Base-by-base conservation (phyloP, 1,284 basidiomycete genomes). In the Microbotryum intermedium region DNA sequence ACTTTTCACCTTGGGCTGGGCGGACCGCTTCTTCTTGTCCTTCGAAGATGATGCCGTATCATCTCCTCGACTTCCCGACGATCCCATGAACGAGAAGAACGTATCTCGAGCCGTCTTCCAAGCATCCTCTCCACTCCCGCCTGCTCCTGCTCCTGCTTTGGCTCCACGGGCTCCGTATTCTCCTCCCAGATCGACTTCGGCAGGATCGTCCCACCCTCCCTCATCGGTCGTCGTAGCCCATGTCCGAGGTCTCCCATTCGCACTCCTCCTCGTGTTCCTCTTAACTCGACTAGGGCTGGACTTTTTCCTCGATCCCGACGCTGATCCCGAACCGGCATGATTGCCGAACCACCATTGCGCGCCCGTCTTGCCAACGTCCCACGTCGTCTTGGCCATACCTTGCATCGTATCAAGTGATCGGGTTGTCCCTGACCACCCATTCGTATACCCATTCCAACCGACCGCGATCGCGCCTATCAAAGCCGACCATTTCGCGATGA, bases 401-500 rank as follows among this genome's bases (percentile, higher is more conserved):
- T 59, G 54, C 28, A n/a, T 53, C 9, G 53, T 16, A 1, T 58
- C 60, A 4, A 60, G 60, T 1, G 9, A 7, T 3, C 53, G 55
- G 11, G 59, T 59, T 39, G 53, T 51, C 11, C 58, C 60, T 18
- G 57, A 39, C 7, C 64, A 60, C 1, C 52, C 49, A 10, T 44
- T 44, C 25, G 57, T 53, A 30, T 60, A 59, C 10, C 53, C 64
- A 11, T 52, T 44, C 21, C 34, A 65, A 16, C 51, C 51, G 1
- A 60, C 53, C 20, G 34, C 77, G 8, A 85, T 65, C 3, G 77
- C 73, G 13, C 77, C 79, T 13, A 86, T 65, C 57, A 89, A 75
- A 4, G 77, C 74, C 25, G 83, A 84, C 86, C 86, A 88, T 73
- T 89, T 89, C 67, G 84, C 71, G 70, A 87, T 79, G 77, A 81